Evolutionary conservation across 768 basidiomycete species (phyloP).

Genomic region (Lactifluus pinguis): DNA sequence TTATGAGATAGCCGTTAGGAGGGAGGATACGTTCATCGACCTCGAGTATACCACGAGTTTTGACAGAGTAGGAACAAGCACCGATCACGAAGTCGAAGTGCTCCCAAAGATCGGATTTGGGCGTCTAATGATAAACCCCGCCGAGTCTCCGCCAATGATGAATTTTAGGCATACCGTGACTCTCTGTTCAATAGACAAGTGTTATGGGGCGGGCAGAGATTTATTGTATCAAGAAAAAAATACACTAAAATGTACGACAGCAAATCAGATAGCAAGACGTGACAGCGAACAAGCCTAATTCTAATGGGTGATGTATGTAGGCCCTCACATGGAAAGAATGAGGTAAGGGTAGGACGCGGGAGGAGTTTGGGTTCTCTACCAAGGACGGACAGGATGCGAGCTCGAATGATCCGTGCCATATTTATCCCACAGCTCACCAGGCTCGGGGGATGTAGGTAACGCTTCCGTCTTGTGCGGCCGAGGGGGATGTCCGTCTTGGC

Average conservation of each 20-base stretch:
- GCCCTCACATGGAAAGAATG: not conserved
- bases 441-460: not conserved
- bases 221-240: not conserved
- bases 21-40: conserved; percentile 1
- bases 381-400: conserved; percentile 18
- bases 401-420: conserved; percentile 6
- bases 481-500: not conserved
- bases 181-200: not conserved
- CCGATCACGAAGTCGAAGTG: conserved; percentile 16
- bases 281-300: not conserved
- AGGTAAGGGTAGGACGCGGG: not conserved
- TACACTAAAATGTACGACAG: conserved; percentile 2
- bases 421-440: conserved; percentile 5
- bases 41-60: conserved; percentile 16
- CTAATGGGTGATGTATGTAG: not conserved
- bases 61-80: conserved; percentile 16
- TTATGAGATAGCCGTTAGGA: not conserved
- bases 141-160: not conserved
- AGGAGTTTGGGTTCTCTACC: conserved; percentile 6
- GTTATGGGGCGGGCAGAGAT: not conserved
- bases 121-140: conserved; percentile 7
- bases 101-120: conserved; percentile 6
- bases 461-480: not conserved
- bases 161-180: conserved; percentile 4
- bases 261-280: not conserved